Evolutionary conservation across 306 rosid species (phyloP).

Genomic region (Lotus japonicus): DNA sequence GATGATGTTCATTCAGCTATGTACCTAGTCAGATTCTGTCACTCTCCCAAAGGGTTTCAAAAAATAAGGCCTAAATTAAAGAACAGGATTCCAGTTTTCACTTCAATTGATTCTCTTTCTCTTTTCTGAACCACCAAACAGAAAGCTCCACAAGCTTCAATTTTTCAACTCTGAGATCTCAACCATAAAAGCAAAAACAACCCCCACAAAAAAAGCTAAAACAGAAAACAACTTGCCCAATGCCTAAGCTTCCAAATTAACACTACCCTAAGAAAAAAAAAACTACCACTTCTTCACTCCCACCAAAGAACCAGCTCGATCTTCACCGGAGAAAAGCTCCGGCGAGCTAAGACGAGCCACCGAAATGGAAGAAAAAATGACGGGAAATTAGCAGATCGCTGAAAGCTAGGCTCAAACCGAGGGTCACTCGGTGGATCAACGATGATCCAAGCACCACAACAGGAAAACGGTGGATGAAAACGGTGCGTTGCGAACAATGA

Average conservation of each 20-base stretch:
- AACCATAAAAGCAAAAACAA: neutral
- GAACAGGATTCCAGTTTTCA: constrained; percentile 29
- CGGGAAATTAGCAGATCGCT: constrained; percentile 44
- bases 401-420: constrained; percentile 22
- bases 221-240: neutral
- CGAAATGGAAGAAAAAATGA: neutral
- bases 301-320: constrained; percentile 17
- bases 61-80: constrained; percentile 5
- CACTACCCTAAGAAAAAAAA: neutral
- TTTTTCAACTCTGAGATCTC: constrained; percentile 20
- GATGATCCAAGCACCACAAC: constrained; percentile 34
- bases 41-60: neutral
- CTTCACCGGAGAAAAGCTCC: constrained; percentile 21
- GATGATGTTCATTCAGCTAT: constrained; percentile 7
- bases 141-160: constrained; percentile 10
- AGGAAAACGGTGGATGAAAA: neutral
- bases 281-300: neutral
- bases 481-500: constrained; percentile 4
- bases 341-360: constrained; percentile 25
- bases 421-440: constrained; percentile 40
- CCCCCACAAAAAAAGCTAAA: neutral
- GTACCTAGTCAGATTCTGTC: constrained; percentile 17
- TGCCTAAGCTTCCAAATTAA: neutral
- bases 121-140: constrained; percentile 16
- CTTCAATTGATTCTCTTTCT: constrained; percentile 18